These are phyloP conservation scores for Argentina anserina DNA, from an alignment of 306 rosid species.

Conservation along the genomic window DNA sequence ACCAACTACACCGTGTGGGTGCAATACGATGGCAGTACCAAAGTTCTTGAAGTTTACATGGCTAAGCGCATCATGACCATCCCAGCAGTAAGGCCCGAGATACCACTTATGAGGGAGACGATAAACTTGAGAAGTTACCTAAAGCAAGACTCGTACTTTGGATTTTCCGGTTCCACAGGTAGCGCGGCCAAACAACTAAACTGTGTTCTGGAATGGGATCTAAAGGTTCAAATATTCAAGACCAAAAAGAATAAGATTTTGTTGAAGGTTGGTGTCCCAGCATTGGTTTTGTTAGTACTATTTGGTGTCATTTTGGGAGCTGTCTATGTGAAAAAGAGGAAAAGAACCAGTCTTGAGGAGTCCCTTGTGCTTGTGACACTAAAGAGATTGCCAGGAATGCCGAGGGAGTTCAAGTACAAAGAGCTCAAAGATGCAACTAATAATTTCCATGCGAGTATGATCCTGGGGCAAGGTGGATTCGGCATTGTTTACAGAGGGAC, in stretches of 20 bases:
- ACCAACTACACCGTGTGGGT: constrained; percentile 31
- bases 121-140: constrained; percentile 29
- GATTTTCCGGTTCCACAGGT: constrained; percentile 50
- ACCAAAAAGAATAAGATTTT: constrained; percentile 5
- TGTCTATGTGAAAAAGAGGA: constrained; percentile 25
- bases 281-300: constrained; percentile 4
- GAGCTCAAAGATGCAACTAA: constrained; percentile 45
- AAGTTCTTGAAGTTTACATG: constrained; percentile 42
- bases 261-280: constrained; percentile 37
- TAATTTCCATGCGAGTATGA: constrained; percentile 40
- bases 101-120: constrained; percentile 28
- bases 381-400: constrained; percentile 48
- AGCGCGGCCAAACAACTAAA: constrained; percentile 26
- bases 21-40: constrained; percentile 32
- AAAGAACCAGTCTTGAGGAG: constrained; percentile 25
- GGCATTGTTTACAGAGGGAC: constrained; percentile 51
- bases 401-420: constrained; percentile 41
- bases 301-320: constrained; percentile 17
- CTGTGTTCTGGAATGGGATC: constrained; percentile 41
- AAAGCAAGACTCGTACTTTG: constrained; percentile 30
- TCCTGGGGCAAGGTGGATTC: constrained; percentile 47
- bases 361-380: constrained; percentile 24
- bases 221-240: constrained; percentile 22
- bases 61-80: background rate
- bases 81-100: constrained; percentile 16